These are phyloP conservation scores for Candida caryicola DNA, from an alignment of 805 yeast species.

Conservation along the genomic window DNA sequence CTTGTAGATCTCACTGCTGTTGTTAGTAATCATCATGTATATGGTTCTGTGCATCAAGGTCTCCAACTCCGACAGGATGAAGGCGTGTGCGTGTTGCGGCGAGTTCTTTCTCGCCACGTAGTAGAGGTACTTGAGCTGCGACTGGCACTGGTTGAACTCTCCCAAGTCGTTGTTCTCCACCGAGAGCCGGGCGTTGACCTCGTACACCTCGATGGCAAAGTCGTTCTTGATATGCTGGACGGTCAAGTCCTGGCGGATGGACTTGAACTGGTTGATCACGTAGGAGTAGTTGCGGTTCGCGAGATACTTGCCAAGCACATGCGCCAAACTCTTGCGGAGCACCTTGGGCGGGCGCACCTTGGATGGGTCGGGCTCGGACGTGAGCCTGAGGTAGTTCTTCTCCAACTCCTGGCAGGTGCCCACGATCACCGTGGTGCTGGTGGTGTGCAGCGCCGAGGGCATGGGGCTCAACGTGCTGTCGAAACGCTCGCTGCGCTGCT, in stretches of 20 bases:
- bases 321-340: conserved; percentile 54
- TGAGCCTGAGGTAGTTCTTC: conserved; percentile 76
- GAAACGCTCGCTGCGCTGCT: conserved; percentile 50
- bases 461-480: conserved; percentile 19
- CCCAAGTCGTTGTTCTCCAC: conserved; percentile 82
- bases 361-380: conserved; percentile 88
- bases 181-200: conserved; percentile 84
- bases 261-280: conserved; percentile 84
- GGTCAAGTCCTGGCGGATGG: conserved; percentile 88
- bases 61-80: conserved; percentile 45
- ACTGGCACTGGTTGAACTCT: conserved; percentile 92
- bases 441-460: conserved; percentile 5
- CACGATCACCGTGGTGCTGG: conserved; percentile 28
- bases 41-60: conserved; percentile 70
- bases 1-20: conserved; percentile 53
- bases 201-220: conserved; percentile 78
- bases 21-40: conserved; percentile 72
- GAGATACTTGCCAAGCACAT: conserved; percentile 52
- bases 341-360: conserved; percentile 72
- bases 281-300: conserved; percentile 61
- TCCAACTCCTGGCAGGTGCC: conserved; percentile 71
- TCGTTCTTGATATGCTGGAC: conserved; percentile 83
- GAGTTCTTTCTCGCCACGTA: conserved; percentile 31
- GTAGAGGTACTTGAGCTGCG: conserved; percentile 69
- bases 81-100: conserved; percentile 21